Evolutionary conservation across 306 rosid species (phyloP).

Genomic region (Dalbergia oliveri): DNA sequence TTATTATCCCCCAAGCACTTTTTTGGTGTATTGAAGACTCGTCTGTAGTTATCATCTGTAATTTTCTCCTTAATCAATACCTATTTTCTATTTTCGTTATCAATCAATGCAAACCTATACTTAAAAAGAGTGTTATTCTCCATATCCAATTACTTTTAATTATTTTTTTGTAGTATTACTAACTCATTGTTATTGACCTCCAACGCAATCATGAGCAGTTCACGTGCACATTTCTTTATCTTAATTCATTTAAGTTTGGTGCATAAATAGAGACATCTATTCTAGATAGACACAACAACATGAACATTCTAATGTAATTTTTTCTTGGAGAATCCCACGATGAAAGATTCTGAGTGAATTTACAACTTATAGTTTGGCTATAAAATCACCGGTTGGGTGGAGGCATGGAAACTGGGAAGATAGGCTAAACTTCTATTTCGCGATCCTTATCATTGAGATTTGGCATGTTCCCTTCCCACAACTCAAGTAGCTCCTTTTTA

Average conservation of each 20-base stretch:
- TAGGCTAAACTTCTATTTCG: slow-evolving; percentile 71
- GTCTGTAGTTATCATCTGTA: neutral
- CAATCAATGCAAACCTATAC: no score
- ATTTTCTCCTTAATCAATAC: no score
- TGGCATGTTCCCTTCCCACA: slow-evolving; percentile 85
- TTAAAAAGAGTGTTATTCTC: no score
- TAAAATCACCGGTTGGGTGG: slow-evolving; percentile 34
- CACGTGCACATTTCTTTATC: slow-evolving; percentile 19
- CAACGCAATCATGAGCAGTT: neutral
- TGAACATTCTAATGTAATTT: slow-evolving; percentile 37
- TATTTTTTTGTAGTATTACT: neutral
- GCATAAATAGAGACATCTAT: slow-evolving; percentile 32
- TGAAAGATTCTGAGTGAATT: slow-evolving; percentile 59
- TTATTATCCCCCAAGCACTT: no score
- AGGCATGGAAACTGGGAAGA: slow-evolving; percentile 8
- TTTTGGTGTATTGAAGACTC: no score
- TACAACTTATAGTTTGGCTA: slow-evolving; percentile 63
- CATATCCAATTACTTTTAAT: no score
- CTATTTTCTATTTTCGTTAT: neutral
- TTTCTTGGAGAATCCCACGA: slow-evolving; percentile 41
- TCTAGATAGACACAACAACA: slow-evolving; percentile 10
- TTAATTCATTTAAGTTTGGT: slow-evolving; percentile 1
- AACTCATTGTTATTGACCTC: neutral
- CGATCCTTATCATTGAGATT: slow-evolving; percentile 70
- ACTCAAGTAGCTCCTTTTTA: slow-evolving; percentile 80